phyloP scores from a whole-genome alignment of 2,329 filamentous ascomycete genomes.

The Diplodia scrobiculata region DNA sequence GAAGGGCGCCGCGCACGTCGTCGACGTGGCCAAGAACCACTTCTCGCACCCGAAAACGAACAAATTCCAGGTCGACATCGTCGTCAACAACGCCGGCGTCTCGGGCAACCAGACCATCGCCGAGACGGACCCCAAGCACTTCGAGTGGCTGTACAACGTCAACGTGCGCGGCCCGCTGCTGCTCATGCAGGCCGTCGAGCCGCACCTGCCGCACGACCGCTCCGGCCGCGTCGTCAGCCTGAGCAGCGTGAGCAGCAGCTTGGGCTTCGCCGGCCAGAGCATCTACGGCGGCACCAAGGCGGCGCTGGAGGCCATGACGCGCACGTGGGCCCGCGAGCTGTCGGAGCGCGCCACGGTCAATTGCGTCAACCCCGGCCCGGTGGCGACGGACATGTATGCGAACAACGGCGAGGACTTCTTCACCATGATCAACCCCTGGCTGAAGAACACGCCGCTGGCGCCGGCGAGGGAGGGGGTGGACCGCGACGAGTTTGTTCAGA shows the following conservation, averaged over 20 bases:
- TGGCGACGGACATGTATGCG: slow-evolving; percentile 67
- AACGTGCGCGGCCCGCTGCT: slow-evolving; percentile 82
- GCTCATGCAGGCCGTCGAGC: slow-evolving; percentile 70
- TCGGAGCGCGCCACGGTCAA: slow-evolving; percentile 66
- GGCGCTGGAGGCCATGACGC: slow-evolving; percentile 68
- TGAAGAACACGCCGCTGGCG: slow-evolving; percentile 66
- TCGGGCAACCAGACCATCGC: slow-evolving; percentile 65
- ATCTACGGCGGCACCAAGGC: slow-evolving; percentile 69
- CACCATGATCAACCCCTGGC: slow-evolving; percentile 61
- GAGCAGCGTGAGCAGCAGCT: slow-evolving; percentile 59
- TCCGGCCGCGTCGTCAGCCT: slow-evolving; percentile 66
- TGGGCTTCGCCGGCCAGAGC: slow-evolving; percentile 60
- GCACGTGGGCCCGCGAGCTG: slow-evolving; percentile 66
- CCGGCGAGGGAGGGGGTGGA: slow-evolving; percentile 64
- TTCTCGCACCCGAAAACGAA: slow-evolving; percentile 58
- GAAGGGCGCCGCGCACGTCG: slow-evolving; percentile 61
- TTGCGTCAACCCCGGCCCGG: slow-evolving; percentile 66
- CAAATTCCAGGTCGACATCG: slow-evolving; percentile 73
- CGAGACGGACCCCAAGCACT: slow-evolving; percentile 66
- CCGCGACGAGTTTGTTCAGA: slow-evolving; percentile 56
- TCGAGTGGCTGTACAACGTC: slow-evolving; percentile 71
- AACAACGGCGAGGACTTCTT: slow-evolving; percentile 61
- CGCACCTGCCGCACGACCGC: slow-evolving; percentile 69
- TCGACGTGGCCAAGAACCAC: slow-evolving; percentile 61
- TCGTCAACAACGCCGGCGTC: slow-evolving; percentile 83